phyloP scores from a whole-genome alignment of 257 asterid species.

The Nicotiana tabacum region DNA sequence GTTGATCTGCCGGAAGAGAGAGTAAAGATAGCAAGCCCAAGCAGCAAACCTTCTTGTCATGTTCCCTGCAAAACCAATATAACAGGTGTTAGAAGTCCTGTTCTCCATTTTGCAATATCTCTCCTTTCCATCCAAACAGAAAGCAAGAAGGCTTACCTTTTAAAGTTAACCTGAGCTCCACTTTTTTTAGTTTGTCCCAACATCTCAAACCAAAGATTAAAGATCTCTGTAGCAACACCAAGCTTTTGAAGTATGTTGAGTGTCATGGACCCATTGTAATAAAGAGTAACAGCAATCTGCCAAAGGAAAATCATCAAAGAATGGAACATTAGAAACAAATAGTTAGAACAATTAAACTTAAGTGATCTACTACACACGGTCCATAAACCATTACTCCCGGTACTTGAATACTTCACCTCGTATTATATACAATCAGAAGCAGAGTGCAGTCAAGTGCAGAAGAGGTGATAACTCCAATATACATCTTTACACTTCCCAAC shows the following conservation, averaged over 20 bases:
- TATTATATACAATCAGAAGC: too few relatives aligned
- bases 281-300: slow-evolving; percentile 93
- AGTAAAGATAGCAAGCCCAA: slow-evolving; percentile 92
- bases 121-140: neutral
- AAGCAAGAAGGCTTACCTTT: slow-evolving; percentile 40
- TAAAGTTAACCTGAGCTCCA: slow-evolving; percentile 72
- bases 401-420: too few relatives aligned
- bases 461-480: too few relatives aligned
- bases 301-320: slow-evolving; percentile 9
- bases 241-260: slow-evolving; percentile 83
- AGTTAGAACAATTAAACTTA: neutral
- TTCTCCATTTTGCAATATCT: too few relatives aligned
- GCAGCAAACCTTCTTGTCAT: slow-evolving; percentile 94
- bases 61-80: slow-evolving; percentile 62
- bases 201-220: slow-evolving; percentile 96
- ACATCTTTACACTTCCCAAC: too few relatives aligned
- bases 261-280: slow-evolving; percentile 69
- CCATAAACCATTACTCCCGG: too few relatives aligned
- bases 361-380: too few relatives aligned
- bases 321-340: slow-evolving; percentile 6
- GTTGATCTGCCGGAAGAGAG: slow-evolving; percentile 63
- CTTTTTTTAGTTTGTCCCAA: slow-evolving; percentile 80
- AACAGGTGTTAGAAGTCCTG: neutral
- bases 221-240: slow-evolving; percentile 77
- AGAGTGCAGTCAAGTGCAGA: too few relatives aligned